Evolutionary conservation across 192 early-diverging fungal genomes (phyloP).

Genomic region (Linnemannia zychae): DNA sequence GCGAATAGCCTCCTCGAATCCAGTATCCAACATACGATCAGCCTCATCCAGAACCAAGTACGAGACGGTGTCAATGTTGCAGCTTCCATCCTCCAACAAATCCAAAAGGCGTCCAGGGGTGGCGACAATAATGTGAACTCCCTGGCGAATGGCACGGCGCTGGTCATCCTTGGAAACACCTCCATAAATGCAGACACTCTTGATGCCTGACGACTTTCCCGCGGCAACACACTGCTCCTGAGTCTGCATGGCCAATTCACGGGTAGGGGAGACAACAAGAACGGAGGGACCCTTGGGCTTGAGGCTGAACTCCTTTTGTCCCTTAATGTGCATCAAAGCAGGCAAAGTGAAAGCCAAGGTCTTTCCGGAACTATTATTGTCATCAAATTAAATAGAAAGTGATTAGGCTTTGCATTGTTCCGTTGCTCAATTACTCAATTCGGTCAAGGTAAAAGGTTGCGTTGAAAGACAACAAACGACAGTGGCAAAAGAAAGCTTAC

Average conservation of each 20-base stretch:
- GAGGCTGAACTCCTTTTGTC: slow-evolving; percentile 75
- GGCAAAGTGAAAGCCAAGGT: slow-evolving; percentile 96
- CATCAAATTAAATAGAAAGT: background rate
- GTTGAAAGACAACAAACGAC: background rate
- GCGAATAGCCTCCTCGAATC: slow-evolving; percentile 92
- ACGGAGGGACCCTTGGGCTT: slow-evolving; percentile 78
- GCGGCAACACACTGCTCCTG: slow-evolving; percentile 87
- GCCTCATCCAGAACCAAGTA: slow-evolving; percentile 98
- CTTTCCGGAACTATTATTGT: slow-evolving; percentile 78
- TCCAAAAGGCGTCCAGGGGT: slow-evolving; percentile 98
- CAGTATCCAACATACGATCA: slow-evolving; percentile 97
- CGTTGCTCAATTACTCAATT: no score
- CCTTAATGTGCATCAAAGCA: slow-evolving; percentile 83
- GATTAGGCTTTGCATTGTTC: background rate
- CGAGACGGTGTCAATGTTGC: slow-evolving; percentile 83
- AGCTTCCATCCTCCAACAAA: slow-evolving; percentile 84
- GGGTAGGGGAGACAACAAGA: slow-evolving; percentile 93
- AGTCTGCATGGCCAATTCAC: slow-evolving; percentile 97
- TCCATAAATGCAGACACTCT: slow-evolving; percentile 88
- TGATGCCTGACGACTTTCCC: slow-evolving; percentile 70
- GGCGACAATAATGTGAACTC: slow-evolving; percentile 87
- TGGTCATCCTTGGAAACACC: slow-evolving; percentile 88
- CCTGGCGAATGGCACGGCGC: slow-evolving; percentile 60
- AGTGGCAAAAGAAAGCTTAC: slow-evolving; percentile 33
- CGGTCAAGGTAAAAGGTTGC: slow-evolving; percentile 4